Evolutionary conservation across 208 protist genomes (phyloP), one percentile per base, ranked within the genome.

Genomic region (Acanthamoeba quina): DNA sequence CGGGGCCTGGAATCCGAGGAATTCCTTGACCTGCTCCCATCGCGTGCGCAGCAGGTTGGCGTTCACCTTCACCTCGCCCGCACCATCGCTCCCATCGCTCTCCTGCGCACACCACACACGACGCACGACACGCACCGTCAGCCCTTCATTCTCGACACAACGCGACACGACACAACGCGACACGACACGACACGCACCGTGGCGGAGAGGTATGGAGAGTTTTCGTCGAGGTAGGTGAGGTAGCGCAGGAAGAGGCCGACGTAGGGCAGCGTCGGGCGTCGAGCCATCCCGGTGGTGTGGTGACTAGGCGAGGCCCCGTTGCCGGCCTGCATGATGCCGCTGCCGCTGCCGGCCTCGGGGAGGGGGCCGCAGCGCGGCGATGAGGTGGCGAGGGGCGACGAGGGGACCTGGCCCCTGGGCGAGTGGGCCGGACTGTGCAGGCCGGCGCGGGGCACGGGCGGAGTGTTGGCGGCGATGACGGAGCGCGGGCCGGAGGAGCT

Each of bases 141-240:
- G 9, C 26, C 64, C 3, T 29, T 29, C 0, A 37, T 24, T 17
- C 19, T 1, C 64, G 26, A 1, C 37, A 37, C 37, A 37, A 37
- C 37, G 37, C 37, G 37, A 37, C 37, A 37, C 37, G 2, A 37
- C 37, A 37, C 37, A 3, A 37, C 37, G 2, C 37, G 37, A n/a
- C 37, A 3, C 37, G 37, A 37, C 37, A 37, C 1, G 37, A 37
- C 37, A 37, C 37, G 37, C 37, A 37, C 37, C 6, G 24, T 41
- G 44, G 9, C 2, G 5, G 34, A n/a, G 5, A 26, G 10, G 74
- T 13, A 11, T 26, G 21, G 37, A 0, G 15, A 47, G 85, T 26
- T 54, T 26, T 92, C 86, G 49, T 92, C 66, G 9, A 92, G 19
- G 60, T 62, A 92, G 86, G 86, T 92, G 41, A 92, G 44, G 60